Percentiles rank a stretch among this genome's conserved stretches.
phyloP scores from a whole-genome alignment of 495 filamentous ascomycete species.

The Lophiostoma macrostomum region DNA sequence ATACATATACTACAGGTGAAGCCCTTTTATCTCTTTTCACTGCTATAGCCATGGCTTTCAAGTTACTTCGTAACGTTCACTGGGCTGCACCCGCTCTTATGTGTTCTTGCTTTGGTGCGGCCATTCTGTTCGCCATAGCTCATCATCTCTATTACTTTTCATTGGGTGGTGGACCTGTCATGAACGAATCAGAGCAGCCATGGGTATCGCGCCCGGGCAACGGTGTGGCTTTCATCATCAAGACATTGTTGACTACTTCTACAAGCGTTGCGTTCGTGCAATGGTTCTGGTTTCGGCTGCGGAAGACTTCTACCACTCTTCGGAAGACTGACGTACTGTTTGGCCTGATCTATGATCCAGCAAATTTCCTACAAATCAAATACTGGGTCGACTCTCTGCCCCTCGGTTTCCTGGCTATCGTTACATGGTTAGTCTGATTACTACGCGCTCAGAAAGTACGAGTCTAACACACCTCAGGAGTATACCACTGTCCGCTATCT shows the following conservation, averaged over 20 bases:
- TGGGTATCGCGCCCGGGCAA: background rate
- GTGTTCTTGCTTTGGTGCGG: background rate
- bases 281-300: background rate
- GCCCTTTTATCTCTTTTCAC: too few relatives aligned
- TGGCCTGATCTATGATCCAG: background rate
- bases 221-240: background rate
- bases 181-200: background rate
- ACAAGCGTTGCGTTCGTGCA: background rate
- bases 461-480: background rate
- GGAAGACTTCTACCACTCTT: background rate
- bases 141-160: background rate
- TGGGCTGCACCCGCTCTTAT: background rate
- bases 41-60: background rate
- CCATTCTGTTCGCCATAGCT: background rate
- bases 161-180: background rate
- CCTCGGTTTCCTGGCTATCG: background rate
- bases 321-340: background rate
- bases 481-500: background rate
- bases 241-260: background rate
- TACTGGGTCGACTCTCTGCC: background rate
- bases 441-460: background rate
- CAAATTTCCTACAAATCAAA: background rate
- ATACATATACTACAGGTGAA: too few relatives aligned
- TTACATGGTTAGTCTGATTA: background rate
- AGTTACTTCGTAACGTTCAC: background rate